Conservation (phyloP, 306 rosid species). For the Macrotyloma uniflorum region DNA sequence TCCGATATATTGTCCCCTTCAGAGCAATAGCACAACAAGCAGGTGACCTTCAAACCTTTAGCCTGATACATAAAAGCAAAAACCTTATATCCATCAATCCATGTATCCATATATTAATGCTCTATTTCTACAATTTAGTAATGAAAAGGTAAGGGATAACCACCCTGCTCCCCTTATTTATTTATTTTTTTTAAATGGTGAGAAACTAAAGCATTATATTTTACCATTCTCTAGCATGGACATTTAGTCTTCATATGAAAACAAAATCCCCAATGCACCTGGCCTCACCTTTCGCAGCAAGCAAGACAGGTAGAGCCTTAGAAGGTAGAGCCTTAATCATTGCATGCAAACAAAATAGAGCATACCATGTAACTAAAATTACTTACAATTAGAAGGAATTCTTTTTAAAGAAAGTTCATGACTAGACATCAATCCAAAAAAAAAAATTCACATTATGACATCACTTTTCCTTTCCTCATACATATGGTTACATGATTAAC, state of each 20-base stretch:
- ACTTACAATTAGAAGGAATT: background rate
- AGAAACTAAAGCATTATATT: conserved; percentile 13
- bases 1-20: conserved; percentile 94
- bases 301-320: background rate
- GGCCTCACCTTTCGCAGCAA: background rate
- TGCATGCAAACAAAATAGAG: background rate
- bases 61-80: conserved; percentile 61
- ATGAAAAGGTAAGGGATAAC: background rate
- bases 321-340: background rate
- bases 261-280: background rate
- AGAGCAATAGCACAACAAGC: conserved; percentile 88
- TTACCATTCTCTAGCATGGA: conserved; percentile 4
- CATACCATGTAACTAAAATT: conserved; percentile 6
- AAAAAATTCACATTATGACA: background rate
- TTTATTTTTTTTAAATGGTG: background rate
- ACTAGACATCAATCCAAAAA: background rate
- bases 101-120: background rate
- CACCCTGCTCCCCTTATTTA: background rate
- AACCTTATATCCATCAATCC: conserved; percentile 20
- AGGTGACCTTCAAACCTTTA: conserved; percentile 87
- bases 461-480: background rate
- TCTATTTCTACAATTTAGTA: conserved; percentile 6
- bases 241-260: conserved; percentile 1
- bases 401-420: background rate
- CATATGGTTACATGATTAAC: background rate